Evolutionary conservation across 2,329 filamentous ascomycete species (phyloP).

Genomic region (Penicillium expansum): DNA sequence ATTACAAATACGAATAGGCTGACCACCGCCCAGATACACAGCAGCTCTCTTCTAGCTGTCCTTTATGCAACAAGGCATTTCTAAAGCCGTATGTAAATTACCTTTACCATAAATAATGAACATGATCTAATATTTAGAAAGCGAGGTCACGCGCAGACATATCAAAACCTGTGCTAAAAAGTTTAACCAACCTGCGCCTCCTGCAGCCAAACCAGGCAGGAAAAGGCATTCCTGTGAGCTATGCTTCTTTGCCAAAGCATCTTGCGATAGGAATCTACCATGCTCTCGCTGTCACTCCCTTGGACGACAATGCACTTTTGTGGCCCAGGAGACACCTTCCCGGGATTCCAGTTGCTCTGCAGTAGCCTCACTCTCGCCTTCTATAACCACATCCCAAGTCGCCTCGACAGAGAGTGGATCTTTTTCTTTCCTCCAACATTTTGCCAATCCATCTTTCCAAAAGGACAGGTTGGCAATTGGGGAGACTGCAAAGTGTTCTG

Average conservation of each 20-base stretch:
- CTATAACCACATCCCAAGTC: neutral
- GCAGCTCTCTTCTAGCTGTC: slow-evolving; percentile 26
- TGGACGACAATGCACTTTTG: slow-evolving; percentile 23
- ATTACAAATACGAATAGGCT: neutral
- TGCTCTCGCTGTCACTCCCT: slow-evolving; percentile 27
- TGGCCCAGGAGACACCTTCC: slow-evolving; percentile 1
- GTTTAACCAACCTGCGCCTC: slow-evolving; percentile 27
- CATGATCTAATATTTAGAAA: slow-evolving; percentile 2
- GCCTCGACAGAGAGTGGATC: slow-evolving; percentile 8
- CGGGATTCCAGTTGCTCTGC: neutral
- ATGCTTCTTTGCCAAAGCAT: slow-evolving; percentile 27
- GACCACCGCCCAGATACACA: slow-evolving; percentile 22
- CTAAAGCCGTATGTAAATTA: slow-evolving; percentile 24
- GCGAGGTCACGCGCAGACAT: slow-evolving; percentile 32
- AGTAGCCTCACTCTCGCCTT: slow-evolving; percentile 4
- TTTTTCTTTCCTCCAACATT: slow-evolving; percentile 31
- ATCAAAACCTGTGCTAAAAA: slow-evolving; percentile 31
- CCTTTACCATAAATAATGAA: neutral
- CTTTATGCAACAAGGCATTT: slow-evolving; percentile 31
- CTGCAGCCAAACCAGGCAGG: slow-evolving; percentile 29
- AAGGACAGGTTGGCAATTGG: slow-evolving; percentile 31
- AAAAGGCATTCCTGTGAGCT: slow-evolving; percentile 32
- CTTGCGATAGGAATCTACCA: slow-evolving; percentile 26
- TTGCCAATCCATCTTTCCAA: slow-evolving; percentile 29
- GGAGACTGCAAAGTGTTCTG: slow-evolving; percentile 31